Evolutionary conservation across 768 basidiomycete genomes (phyloP), one percentile per base, ranked within the genome.

Genomic region (Suillus cothurnatus): DNA sequence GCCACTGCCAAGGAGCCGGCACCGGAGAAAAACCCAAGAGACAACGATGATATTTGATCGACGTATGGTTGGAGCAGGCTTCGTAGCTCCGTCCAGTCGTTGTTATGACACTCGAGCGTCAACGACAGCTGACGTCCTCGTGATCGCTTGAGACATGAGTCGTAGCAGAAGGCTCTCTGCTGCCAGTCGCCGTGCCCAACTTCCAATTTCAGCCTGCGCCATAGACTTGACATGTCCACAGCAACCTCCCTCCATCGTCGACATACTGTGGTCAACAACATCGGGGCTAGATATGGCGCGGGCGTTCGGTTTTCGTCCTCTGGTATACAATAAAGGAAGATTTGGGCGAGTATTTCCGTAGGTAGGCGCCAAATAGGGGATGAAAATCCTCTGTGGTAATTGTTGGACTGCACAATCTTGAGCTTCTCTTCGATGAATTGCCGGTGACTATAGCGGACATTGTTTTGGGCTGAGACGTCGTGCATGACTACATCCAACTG

Each of bases 331-430:
- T 77, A 26, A 26, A 26, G n/a, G 23, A 49, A 49, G 31, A 87
- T 81, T 71, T 85, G 81, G 31, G 79, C 76, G 32, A 79, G 77
- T 6, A 86, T 69, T 69, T 86, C 85, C 1, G 79, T 59, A 6
- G 85, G 85, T 6, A 86, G 72, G 8, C 69, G 66, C 60, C 75
- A 70, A 64, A 85, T 80, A 47, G 68, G 64, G 6, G 72, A 73
- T 28, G 71, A 38, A 2, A 73, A 67, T 6, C 69, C 67, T 8
- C 31, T 64, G 53, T 77, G 73, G 0, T 12, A 15, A 49, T 6
- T 23, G 2, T 12, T 47, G n/a, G n/a, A 47, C 47, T 23, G 47
- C n/a, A 47, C 1, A 34, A 61, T 26, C 12, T 68, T 64, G 39
- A 39, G 4, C 11, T 49, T 64, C n/a, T 64, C 66, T 38, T 69